These are phyloP conservation scores for Ramaria sp. DNA, from an alignment of 768 basidiomycete genomes.

Conservation along the genomic window DNA sequence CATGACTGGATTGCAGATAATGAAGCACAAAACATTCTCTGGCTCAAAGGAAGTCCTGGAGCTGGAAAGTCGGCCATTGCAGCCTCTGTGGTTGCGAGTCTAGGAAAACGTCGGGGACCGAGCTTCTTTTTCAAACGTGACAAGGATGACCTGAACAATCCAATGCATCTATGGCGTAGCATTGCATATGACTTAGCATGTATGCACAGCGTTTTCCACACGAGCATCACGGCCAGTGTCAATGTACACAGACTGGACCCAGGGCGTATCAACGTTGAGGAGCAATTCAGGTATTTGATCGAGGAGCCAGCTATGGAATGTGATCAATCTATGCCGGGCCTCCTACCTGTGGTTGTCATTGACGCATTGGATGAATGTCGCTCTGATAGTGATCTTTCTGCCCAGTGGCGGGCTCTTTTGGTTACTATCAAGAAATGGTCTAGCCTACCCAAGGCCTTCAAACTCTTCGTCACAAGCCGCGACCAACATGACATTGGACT, in stretches of 20 bases:
- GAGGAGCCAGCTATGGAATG: conserved; percentile 13
- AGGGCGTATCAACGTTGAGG: conserved; percentile 11
- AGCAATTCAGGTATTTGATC: conserved; percentile 15
- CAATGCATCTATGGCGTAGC: conserved; percentile 6
- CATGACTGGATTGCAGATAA: not conserved
- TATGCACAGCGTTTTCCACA: conserved; percentile 2
- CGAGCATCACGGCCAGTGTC: conserved; percentile 9
- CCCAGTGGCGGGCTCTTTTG: conserved; percentile 15
- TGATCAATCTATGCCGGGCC: not conserved
- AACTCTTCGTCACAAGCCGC: too few relatives aligned
- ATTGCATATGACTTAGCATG: conserved; percentile 15
- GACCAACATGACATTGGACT: too few relatives aligned
- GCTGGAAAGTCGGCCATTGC: conserved; percentile 16
- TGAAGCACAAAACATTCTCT: conserved; percentile 14
- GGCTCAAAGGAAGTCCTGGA: conserved; percentile 15
- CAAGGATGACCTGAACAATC: not conserved
- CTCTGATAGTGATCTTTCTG: conserved; percentile 4
- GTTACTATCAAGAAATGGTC: conserved; percentile 16
- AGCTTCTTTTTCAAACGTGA: conserved; percentile 10
- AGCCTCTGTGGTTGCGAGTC: not conserved
- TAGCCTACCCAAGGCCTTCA: conserved; percentile 8
- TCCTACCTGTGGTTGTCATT: conserved; percentile 18
- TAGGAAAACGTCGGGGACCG: not conserved
- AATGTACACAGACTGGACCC: conserved; percentile 13
- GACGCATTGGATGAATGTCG: conserved; percentile 24